Base-by-base conservation (phyloP, 306 rosid genomes). In the Canavalia gladiata region DNA sequence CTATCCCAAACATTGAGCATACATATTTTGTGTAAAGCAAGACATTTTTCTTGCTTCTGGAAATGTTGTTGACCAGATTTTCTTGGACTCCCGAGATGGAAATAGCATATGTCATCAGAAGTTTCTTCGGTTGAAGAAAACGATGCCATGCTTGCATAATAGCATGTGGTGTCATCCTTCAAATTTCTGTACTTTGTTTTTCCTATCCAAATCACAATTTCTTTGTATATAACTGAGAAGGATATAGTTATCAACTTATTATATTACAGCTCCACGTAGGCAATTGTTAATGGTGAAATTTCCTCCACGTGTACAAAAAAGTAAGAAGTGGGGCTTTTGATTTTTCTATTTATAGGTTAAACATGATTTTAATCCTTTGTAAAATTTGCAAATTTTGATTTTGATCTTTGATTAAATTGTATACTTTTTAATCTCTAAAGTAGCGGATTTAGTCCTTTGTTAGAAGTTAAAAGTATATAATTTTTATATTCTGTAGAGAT, bases 171-270 rank as follows among this genome's bases (percentile, higher is more conserved):
- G 63, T 51, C 45, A 9, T 50, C 49, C 67, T 52, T 64, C 35
- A 43, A 59, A n/a, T n/a, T 5, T 70, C 6, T 70, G 34, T 54
- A 58, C 13, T 54, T 79, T 34, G 43, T 83, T 67, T 59, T 67
- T 8, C 33, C 64, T 75, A 8, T 9, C 58, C 33, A 42, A 65
- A 73, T 49, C 43, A 72, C 41, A 75, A 8, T 72, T 81, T 43
- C 52, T 49, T 64, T 84, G 76, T 73, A 83, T 30, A 63, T 70
- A 65, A 25, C 46, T 79, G 77, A 70, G 69, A 64, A 83, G 45
- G 35, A 55, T 52, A 8, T 41, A 68, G 46, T n/a, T n/a, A 33
- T 56, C 6, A 63, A 35, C 12, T 29, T 58, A 30, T 82, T 12
- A 56, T 64, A 55, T 30, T 65, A 63, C 68, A 28, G 50, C 50